phyloP scores from a whole-genome alignment of 2,329 filamentous ascomycete species.

The Trichothecium sympodiale region DNA sequence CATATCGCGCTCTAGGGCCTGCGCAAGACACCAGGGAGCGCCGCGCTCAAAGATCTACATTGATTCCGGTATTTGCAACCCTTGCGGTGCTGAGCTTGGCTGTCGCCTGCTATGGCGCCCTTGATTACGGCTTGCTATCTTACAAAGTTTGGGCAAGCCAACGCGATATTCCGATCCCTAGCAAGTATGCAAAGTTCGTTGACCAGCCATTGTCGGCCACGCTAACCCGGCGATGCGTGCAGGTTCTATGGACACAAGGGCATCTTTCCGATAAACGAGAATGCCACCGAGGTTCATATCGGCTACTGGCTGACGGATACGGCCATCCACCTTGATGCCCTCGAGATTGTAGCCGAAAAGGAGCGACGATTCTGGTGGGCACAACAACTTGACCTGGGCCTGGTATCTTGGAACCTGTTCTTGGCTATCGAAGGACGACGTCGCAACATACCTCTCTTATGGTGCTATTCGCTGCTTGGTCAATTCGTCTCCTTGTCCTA shows the following conservation, averaged over 20 bases:
- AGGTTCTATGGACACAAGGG: constrained; percentile 21
- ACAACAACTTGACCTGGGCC: constrained; percentile 45
- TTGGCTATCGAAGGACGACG: constrained; percentile 48
- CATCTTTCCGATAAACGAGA: constrained; percentile 19
- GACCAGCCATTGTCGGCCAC: constrained; percentile 5
- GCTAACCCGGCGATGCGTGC: neutral
- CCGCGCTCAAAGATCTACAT: constrained; percentile 13
- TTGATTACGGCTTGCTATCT: constrained; percentile 31
- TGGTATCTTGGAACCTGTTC: constrained; percentile 43
- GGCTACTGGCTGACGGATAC: constrained; percentile 43
- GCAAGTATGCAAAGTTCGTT: constrained; percentile 13
- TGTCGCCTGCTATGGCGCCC: constrained; percentile 29
- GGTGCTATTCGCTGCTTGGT: constrained; percentile 46
- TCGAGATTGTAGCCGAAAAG: constrained; percentile 43
- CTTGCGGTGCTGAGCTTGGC: constrained; percentile 34
- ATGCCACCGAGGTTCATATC: constrained; percentile 21
- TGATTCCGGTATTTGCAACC: constrained; percentile 25
- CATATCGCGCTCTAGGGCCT: constrained; percentile 17
- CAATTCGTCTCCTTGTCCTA: constrained; percentile 50
- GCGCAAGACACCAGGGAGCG: constrained; percentile 23
- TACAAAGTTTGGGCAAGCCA: constrained; percentile 38
- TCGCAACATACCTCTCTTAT: constrained; percentile 41
- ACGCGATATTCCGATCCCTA: constrained; percentile 24
- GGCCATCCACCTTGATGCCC: constrained; percentile 37
- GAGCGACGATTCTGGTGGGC: constrained; percentile 50